Evolutionary conservation across 306 rosid genomes (phyloP).

Genomic region (Alnus glutinosa): DNA sequence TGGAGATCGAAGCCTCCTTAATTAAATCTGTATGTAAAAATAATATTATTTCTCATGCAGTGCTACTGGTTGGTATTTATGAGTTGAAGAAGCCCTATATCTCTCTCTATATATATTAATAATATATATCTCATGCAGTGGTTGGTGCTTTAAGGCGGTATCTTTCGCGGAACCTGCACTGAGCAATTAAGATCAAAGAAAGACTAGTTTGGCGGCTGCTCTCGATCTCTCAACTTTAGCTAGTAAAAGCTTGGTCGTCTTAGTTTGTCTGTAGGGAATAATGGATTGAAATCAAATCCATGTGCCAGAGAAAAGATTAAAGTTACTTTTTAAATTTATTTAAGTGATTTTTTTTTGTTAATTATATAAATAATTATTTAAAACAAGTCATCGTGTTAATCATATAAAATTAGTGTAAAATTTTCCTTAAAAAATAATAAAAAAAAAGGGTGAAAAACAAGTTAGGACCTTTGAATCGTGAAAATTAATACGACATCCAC

Average conservation of each 20-base stretch:
- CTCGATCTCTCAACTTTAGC: background rate
- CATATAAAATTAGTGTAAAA: no score
- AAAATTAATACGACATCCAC: background rate
- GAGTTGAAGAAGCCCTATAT: background rate
- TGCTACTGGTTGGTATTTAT: background rate
- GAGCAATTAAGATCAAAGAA: constrained; percentile 2
- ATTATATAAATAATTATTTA: no score
- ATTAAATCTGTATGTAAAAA: no score
- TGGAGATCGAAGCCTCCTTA: background rate
- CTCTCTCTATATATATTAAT: background rate
- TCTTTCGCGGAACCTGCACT: constrained; percentile 24
- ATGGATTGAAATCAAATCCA: no score
- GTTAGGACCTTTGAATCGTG: no score
- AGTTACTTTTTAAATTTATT: no score
- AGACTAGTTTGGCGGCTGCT: constrained; percentile 16
- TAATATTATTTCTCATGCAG: background rate
- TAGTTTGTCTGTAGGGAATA: background rate
- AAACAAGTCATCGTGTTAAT: no score
- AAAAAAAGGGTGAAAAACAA: no score
- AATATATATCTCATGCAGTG: background rate
- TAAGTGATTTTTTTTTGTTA: no score
- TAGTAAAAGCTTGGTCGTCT: background rate
- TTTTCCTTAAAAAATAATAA: no score
- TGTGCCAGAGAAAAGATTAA: no score
- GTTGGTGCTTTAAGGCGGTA: background rate